Evolutionary conservation across 1,284 basidiomycete genomes (phyloP).

Genomic region (Boletus sp.): DNA sequence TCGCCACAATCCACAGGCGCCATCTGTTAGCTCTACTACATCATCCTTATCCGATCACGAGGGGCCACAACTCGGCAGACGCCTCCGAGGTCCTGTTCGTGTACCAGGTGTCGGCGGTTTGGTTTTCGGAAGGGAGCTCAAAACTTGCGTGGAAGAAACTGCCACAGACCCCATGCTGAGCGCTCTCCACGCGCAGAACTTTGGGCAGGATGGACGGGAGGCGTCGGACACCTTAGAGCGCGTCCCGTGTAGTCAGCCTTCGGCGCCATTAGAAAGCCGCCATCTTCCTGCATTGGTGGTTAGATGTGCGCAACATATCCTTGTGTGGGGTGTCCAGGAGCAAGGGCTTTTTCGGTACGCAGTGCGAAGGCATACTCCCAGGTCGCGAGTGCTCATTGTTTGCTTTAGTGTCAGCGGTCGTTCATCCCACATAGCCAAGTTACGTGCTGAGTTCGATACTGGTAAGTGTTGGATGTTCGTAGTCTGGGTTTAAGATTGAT

Average conservation of each 20-base stretch:
- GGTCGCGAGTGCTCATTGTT: constrained; percentile 12
- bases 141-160: constrained; percentile 57
- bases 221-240: constrained; percentile 12
- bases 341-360: constrained; percentile 79
- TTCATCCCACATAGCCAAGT: constrained; percentile 66
- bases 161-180: constrained; percentile 36
- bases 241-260: constrained; percentile 25
- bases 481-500: constrained; percentile 6
- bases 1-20: constrained; percentile 53
- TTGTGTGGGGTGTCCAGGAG: constrained; percentile 77
- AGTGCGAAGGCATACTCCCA: not conserved
- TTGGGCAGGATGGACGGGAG: constrained; percentile 21
- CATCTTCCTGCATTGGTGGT: constrained; percentile 69
- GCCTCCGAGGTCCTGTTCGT: constrained; percentile 51
- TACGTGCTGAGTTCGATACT: constrained; percentile 80
- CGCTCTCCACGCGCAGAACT: constrained; percentile 19
- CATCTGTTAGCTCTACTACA: constrained; percentile 50
- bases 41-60: constrained; percentile 55
- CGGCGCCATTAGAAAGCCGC: constrained; percentile 48
- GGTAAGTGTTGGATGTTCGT: constrained; percentile 42
- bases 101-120: constrained; percentile 43
- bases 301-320: constrained; percentile 75
- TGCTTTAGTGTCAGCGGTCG: constrained; percentile 63
- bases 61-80: constrained; percentile 53
- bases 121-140: constrained; percentile 63